Conservation (phyloP, 768 basidiomycete genomes). For the Chalciporus sphaerocephalus region DNA sequence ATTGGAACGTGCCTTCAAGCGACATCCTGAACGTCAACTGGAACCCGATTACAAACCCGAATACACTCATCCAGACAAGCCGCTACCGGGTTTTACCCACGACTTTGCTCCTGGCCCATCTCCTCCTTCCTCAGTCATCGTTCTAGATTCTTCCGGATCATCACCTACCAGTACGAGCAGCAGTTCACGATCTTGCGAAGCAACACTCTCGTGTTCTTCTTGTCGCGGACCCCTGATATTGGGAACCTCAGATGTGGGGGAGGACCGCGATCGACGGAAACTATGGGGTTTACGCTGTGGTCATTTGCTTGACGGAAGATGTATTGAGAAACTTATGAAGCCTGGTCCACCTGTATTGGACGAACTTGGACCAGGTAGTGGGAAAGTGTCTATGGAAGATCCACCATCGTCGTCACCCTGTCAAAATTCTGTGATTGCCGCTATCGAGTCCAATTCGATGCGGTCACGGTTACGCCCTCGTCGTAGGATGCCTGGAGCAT, state of each 20-base stretch:
- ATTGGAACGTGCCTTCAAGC: conserved; percentile 24
- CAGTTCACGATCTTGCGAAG: conserved; percentile 26
- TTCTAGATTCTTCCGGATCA: conserved; percentile 38
- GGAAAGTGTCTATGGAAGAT: conserved; percentile 13
- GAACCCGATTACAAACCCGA: conserved; percentile 47
- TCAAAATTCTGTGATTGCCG: conserved; percentile 31
- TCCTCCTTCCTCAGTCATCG: conserved; percentile 27
- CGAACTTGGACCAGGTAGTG: conserved; percentile 6
- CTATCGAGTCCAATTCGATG: conserved; percentile 35
- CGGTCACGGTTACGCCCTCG: conserved; percentile 58
- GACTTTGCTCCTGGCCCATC: conserved; percentile 48
- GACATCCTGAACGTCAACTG: conserved; percentile 7
- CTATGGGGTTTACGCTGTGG: conserved; percentile 76
- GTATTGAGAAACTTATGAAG: conserved; percentile 53
- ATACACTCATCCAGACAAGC: conserved; percentile 61
- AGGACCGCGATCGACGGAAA: conserved; percentile 43
- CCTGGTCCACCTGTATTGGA: conserved; percentile 29
- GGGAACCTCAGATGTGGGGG: conserved; percentile 43
- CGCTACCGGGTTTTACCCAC: conserved; percentile 61
- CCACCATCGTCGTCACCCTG: not conserved
- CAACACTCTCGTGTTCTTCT: conserved; percentile 59
- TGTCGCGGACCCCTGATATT: conserved; percentile 65
- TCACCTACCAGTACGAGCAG: conserved; percentile 23
- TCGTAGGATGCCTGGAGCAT: conserved; percentile 15
- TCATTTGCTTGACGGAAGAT: conserved; percentile 76